Base-by-base conservation (phyloP, 2,329 filamentous ascomycete species). In the Colletotrichum coccodes region DNA sequence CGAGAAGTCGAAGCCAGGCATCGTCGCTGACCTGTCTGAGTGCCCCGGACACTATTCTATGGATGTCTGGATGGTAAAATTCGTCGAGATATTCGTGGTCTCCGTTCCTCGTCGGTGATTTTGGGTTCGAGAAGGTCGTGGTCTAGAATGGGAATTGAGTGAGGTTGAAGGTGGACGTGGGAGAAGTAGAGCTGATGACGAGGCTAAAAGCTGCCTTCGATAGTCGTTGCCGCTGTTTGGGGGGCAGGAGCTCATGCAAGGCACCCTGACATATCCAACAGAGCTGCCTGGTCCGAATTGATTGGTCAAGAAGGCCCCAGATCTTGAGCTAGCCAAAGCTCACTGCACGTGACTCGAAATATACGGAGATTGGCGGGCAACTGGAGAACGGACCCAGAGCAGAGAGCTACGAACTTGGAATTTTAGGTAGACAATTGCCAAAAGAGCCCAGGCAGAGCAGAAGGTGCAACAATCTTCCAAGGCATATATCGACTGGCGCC, bases 1-100 rank as follows among this genome's bases (percentile, higher is more conserved):
- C 82, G 94, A 97, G 89, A 99, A 99, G 86, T 98, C 95, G 89
- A 98, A 97, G 85, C 95, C 95, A 77, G 93, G 91, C 96, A 99
- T 99, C 77, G 78, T 91, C 73, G 74, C 71, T 71, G 58, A 54
- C 64, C 58, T 69, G 58, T 66, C 65, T 63, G 28, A 60, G 44
- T 32, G 47, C 49, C 47, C 36, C 23, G 40, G 42, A 21, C 26
- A 23, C 56, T 64, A 23, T 50, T 30, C 7, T 50, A 6, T 40
- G 18, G 30, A 30, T 50, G 23, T 59, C 11, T 18, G 34, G 23
- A 36, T 49, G 34, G 56, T 69, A 40, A 11, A 54, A 36, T 60
- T 60, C 42, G 61, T 52, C 34, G 12, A 52, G 12, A 16, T 4
- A n/a, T 50, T 50, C 49, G 59, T 30, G 16, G 66, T 67, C 49